Evolutionary conservation across 2,329 filamentous ascomycete species (phyloP), one percentile per base, ranked within the genome.

Genomic region (Ceratocystis eucalypticola): DNA sequence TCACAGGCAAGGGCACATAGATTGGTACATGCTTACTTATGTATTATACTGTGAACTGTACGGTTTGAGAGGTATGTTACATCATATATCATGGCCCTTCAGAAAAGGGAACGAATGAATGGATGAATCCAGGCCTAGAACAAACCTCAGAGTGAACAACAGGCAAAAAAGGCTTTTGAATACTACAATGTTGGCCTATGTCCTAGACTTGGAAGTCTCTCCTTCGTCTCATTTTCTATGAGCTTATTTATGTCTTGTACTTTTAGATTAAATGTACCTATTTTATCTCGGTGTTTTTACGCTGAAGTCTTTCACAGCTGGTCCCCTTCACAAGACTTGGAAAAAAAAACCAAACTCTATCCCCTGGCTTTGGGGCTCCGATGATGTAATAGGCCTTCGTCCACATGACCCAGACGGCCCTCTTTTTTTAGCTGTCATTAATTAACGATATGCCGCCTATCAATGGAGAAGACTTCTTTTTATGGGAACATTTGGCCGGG

Each of bases 171-270:
- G 25, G 22, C 20, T 7, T 7, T 28, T 53, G 48, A 2, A 53
- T 53, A 25, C 48, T 53, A 53, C 20, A 53, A 53, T 28, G 28
- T 5, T 12, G 20, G 5, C 28, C 28, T 28, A 25, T 2, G 28
- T 28, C 28, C 12, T 33, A 7, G 10, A 12, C 6, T 33, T 33
- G 12, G 10, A 37, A 59, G 5, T 33, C 15, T 33, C 28, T 30
- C 33, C 33, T 57, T 33, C 15, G 53, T 33, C 53, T 33, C 28
- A 59, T 59, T 59, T 59, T 59, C n/a, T 17, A n/a, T 59, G 53
- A 59, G 53, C 53, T 59, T 59, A 33, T 59, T 59, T 59, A 25
- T 59, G 53, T 59, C 53, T 59, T 59, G 53, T 4, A 59, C 15
- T 20, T 33, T 33, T n/a, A 59, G n/a, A 30, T 59, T 59, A 33